Percentiles rank a stretch among this genome's conserved stretches.
phyloP scores from a whole-genome alignment of 2,329 filamentous ascomycete species.

The Cladorrhinum sp. region DNA sequence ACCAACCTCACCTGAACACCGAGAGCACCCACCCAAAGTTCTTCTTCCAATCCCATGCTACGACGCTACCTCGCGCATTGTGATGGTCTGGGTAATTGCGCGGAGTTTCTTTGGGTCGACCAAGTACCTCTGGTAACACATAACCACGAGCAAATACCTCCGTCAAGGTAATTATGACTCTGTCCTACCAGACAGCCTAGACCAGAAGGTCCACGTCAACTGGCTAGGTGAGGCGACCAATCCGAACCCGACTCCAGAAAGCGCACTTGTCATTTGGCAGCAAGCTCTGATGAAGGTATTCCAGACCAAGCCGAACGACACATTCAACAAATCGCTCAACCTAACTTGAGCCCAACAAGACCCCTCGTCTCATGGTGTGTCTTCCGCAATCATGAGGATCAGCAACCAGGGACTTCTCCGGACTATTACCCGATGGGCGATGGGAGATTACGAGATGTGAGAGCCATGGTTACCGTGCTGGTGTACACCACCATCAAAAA shows the following conservation, averaged over 20 bases:
- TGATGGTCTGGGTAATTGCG: conserved; percentile 1
- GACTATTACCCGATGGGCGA: conserved; percentile 10
- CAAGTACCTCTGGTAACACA: conserved; percentile 27
- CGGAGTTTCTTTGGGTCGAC: not conserved
- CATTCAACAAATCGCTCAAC: conserved; percentile 10
- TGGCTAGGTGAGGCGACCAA: conserved; percentile 31
- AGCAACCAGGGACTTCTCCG: not conserved
- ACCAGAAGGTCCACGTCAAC: conserved; percentile 22
- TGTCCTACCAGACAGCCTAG: conserved; percentile 21
- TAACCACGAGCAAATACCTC: conserved; percentile 19
- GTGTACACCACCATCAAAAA: not conserved
- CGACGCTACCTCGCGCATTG: conserved; percentile 13
- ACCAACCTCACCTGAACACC: conserved; percentile 10
- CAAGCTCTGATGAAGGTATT: conserved; percentile 18
- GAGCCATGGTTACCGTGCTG: not conserved
- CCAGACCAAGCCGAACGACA: conserved; percentile 1
- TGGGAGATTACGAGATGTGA: conserved; percentile 7
- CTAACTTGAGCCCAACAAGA: not conserved
- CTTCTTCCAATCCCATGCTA: conserved; percentile 17
- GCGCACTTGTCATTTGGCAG: conserved; percentile 23
- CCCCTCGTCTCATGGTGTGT: conserved; percentile 2
- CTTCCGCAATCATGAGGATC: not conserved
- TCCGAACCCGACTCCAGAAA: conserved; percentile 29
- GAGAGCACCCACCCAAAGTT: conserved; percentile 12
- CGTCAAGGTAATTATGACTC: conserved; percentile 15